These are phyloP conservation scores for Gossypium laxum DNA, from an alignment of 441 rosid genomes.

Conservation along the genomic window DNA sequence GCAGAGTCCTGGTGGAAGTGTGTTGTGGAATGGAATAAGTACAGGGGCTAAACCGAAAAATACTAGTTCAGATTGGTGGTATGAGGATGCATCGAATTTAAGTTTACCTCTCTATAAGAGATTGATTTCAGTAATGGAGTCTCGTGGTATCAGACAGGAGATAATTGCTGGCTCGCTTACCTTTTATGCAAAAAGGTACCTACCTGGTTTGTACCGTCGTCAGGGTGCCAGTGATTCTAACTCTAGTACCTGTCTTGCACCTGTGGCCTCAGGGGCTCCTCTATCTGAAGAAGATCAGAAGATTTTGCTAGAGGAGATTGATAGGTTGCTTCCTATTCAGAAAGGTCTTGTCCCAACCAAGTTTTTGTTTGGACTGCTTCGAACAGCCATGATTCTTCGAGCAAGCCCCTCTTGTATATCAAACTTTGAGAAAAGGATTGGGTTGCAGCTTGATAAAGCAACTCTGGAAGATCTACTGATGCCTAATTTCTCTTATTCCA, in stretches of 20 bases:
- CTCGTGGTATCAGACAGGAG: conserved; percentile 68
- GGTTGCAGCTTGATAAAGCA: conserved; percentile 95
- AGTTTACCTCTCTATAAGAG: conserved; percentile 71
- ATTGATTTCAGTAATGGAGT: conserved; percentile 62
- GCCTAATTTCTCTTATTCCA: conserved; percentile 81
- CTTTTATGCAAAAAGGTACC: conserved; percentile 62
- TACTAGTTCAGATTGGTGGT: conserved; percentile 88
- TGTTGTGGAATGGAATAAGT: conserved; percentile 95
- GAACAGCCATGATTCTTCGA: conserved; percentile 67
- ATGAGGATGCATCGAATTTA: conserved; percentile 68
- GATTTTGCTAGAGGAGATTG: conserved; percentile 61
- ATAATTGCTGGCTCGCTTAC: conserved; percentile 67
- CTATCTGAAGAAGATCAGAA: conserved; percentile 80
- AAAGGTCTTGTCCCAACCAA: conserved; percentile 71
- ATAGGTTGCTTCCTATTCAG: conserved; percentile 58
- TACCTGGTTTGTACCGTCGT: conserved; percentile 74
- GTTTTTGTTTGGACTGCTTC: conserved; percentile 72
- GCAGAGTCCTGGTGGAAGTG: conserved; percentile 97
- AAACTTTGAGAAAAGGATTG: conserved; percentile 68
- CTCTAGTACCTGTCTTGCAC: conserved; percentile 51
- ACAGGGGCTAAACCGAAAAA: conserved; percentile 77
- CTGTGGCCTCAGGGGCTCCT: conserved; percentile 39
- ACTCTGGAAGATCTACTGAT: conserved; percentile 83
- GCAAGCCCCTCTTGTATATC: conserved; percentile 55
- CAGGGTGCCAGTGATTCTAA: conserved; percentile 52